Conservation (phyloP, 768 basidiomycete species). For the Pseudohyphozyma bogoriensis region DNA sequence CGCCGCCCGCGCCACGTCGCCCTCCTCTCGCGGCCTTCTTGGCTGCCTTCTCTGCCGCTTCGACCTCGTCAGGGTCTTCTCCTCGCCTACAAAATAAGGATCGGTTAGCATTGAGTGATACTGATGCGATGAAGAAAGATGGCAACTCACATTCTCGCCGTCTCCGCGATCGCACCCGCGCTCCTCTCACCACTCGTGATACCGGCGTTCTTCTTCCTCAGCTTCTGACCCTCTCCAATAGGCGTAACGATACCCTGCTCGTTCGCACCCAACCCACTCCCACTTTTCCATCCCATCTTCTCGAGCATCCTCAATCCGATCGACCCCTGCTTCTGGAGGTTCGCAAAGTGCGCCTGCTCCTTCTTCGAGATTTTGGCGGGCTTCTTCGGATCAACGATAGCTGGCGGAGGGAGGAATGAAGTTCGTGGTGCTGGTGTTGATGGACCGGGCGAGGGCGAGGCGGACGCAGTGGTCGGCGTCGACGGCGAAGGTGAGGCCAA, state of each 20-base stretch:
- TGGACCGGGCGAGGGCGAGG: slow-evolving; percentile 26
- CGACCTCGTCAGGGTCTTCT: slow-evolving; percentile 41
- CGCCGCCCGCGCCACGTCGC: too few species aligned
- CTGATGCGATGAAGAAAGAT: too few species aligned
- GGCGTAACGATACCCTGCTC: slow-evolving; percentile 81
- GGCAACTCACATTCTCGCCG: slow-evolving; percentile 48
- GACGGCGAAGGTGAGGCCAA: background rate
- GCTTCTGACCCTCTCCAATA: slow-evolving; percentile 70
- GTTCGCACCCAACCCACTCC: slow-evolving; percentile 59
- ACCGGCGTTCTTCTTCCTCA: slow-evolving; percentile 72
- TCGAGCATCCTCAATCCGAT: slow-evolving; percentile 82
- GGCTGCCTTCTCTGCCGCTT: slow-evolving; percentile 36
- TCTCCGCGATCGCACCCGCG: slow-evolving; percentile 70
- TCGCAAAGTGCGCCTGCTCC: slow-evolving; percentile 73
- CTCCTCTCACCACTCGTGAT: slow-evolving; percentile 81
- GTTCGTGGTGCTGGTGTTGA: slow-evolving; percentile 41
- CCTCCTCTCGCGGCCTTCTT: slow-evolving; percentile 27
- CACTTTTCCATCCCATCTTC: slow-evolving; percentile 92
- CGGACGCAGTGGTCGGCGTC: background rate
- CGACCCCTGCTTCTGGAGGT: slow-evolving; percentile 50
- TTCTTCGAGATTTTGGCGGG: slow-evolving; percentile 48
- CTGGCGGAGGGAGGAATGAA: slow-evolving; percentile 50
- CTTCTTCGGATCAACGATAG: slow-evolving; percentile 34
- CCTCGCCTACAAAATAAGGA: background rate
- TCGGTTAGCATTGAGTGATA: too few species aligned